A percentile compares a stretch with the other conserved stretches of the same genome.
These are phyloP conservation scores for Microstegium vimineum DNA, from an alignment of 176 grass and related monocot genomes.

Conservation along the genomic window DNA sequence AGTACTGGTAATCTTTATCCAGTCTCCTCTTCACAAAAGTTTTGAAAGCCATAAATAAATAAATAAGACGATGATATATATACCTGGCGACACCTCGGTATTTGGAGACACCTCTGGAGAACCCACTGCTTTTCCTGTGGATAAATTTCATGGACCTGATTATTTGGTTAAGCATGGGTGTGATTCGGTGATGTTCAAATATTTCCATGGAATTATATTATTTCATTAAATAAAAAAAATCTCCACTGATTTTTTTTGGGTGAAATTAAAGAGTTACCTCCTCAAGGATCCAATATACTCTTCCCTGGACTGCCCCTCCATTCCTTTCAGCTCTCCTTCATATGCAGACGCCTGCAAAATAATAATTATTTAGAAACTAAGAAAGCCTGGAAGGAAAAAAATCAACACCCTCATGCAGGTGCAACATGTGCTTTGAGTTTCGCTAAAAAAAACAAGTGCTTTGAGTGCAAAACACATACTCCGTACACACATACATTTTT, in stretches of 20 bases:
- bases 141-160: constrained; percentile 9
- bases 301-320: constrained; percentile 68
- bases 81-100: constrained; percentile 79
- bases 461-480: too few species aligned
- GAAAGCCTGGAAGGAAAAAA: too few species aligned
- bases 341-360: constrained; percentile 35
- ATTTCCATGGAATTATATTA: background rate
- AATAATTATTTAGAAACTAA: background rate
- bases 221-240: background rate
- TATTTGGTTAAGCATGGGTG: background rate
- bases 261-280: constrained; percentile 34
- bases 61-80: background rate
- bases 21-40: background rate
- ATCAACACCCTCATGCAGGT: background rate
- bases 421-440: background rate
- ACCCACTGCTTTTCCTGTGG: constrained; percentile 81
- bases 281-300: constrained; percentile 80
- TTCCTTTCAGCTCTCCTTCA: constrained; percentile 52
- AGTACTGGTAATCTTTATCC: too few species aligned
- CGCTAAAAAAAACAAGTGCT: too few species aligned
- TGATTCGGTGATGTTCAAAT: background rate
- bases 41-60: background rate
- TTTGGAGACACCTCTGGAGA: constrained; percentile 78
- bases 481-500: too few species aligned
- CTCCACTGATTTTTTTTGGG: background rate